Evolutionary conservation across 2,329 filamentous ascomycete genomes (phyloP).

Genomic region (Scedosporium aurantiacum): DNA sequence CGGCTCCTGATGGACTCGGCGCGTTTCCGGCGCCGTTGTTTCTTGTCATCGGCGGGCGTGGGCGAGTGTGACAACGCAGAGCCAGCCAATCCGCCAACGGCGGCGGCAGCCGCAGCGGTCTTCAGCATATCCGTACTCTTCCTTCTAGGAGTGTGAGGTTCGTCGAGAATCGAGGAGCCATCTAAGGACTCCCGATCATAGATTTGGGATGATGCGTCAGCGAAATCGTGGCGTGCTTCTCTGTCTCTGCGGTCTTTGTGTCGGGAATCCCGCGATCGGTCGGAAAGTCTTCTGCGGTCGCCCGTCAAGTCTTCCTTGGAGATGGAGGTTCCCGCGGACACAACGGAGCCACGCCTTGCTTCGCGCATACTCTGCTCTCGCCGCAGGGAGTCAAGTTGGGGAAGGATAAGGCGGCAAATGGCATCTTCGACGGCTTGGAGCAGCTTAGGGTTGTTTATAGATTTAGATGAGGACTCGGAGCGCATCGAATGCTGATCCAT

Average conservation of each 20-base stretch:
- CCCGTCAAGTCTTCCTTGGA: conserved; percentile 47
- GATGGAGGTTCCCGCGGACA: conserved; percentile 42
- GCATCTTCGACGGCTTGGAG: conserved; percentile 89
- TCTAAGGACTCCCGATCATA: conserved; percentile 36
- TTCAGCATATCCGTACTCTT: conserved; percentile 30
- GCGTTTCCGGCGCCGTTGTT: conserved; percentile 35
- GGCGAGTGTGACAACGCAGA: conserved; percentile 15
- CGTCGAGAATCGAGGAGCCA: conserved; percentile 25
- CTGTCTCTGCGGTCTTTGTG: conserved; percentile 24
- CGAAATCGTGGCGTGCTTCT: conserved; percentile 44
- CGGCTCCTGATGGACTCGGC: conserved; percentile 36
- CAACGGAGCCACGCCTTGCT: conserved; percentile 55
- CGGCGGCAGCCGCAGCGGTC: conserved; percentile 33
- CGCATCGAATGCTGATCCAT: conserved; percentile 42
- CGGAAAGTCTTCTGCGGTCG: conserved; percentile 49
- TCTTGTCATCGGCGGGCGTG: conserved; percentile 7
- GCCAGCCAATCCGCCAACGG: conserved; percentile 22
- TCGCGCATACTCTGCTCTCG: conserved; percentile 74
- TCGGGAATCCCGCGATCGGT: conserved; percentile 4
- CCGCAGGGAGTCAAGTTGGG: conserved; percentile 84
- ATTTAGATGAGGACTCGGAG: conserved; percentile 43
- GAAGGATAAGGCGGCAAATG: conserved; percentile 78
- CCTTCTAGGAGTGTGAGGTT: conserved; percentile 33
- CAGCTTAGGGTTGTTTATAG: conserved; percentile 84
- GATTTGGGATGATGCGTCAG: conserved; percentile 34